Percentiles rank a stretch among this genome's conserved stretches.
phyloP scores from a whole-genome alignment of 257 asterid genomes.

The Capsicum rhomboideum region DNA sequence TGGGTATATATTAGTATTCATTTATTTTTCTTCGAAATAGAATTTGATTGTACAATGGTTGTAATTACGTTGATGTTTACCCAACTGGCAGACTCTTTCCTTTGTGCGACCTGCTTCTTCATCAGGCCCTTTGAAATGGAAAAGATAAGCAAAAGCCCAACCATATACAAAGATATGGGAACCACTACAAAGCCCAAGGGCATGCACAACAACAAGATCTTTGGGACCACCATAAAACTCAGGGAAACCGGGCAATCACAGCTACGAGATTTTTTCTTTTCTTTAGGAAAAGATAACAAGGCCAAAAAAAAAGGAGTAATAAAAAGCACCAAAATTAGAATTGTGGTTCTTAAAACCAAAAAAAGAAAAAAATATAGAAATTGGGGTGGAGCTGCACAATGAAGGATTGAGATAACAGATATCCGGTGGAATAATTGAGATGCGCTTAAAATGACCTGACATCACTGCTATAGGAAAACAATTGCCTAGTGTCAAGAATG shows the following conservation, averaged over 20 bases:
- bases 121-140: background rate
- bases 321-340: background rate
- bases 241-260: background rate
- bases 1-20: background rate
- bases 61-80: background rate
- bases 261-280: background rate
- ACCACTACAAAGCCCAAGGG: background rate
- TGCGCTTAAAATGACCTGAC: background rate
- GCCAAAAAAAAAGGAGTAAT: too few relatives aligned
- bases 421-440: background rate
- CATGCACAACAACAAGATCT: background rate
- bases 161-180: background rate
- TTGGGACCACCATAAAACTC: background rate
- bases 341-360: background rate
- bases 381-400: background rate
- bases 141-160: background rate
- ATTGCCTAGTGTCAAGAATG: constrained; percentile 12
- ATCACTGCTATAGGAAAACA: background rate
- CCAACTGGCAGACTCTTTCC: background rate
- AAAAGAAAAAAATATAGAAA: background rate
- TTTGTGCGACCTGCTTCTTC: background rate
- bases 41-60: background rate
- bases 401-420: background rate
- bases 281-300: background rate
- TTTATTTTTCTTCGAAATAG: background rate